Evolutionary conservation across 352 stramenopile species (phyloP).

Genomic region (Pythium aristosporum): DNA sequence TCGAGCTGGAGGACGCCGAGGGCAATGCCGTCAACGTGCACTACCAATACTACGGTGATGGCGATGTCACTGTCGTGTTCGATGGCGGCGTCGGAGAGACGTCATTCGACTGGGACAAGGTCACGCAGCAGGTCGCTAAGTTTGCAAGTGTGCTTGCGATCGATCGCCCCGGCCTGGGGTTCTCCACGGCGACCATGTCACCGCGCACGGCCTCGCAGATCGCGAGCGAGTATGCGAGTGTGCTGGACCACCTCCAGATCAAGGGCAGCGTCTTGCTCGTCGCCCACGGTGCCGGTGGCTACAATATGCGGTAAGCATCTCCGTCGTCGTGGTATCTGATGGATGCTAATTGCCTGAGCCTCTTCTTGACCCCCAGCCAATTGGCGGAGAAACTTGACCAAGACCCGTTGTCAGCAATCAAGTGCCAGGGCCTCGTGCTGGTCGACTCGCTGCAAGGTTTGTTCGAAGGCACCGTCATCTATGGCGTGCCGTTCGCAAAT

Average conservation of each 20-base stretch:
- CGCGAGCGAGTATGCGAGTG: conserved; percentile 54
- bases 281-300: conserved; percentile 67
- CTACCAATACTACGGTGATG: conserved; percentile 42
- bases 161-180: conserved; percentile 72
- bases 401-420: conserved; percentile 15
- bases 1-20: conserved; percentile 44
- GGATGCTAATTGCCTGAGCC: not conserved
- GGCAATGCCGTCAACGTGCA: conserved; percentile 48
- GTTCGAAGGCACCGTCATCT: not conserved
- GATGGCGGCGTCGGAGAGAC: conserved; percentile 81
- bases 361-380: conserved; percentile 25
- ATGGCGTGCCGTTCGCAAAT: no score
- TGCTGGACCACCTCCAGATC: conserved; percentile 60
- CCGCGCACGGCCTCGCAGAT: conserved; percentile 63
- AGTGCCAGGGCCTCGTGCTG: conserved; percentile 66
- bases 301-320: conserved; percentile 65
- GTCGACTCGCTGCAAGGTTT: conserved; percentile 65
- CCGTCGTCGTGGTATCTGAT: not conserved
- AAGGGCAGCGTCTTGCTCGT: conserved; percentile 65
- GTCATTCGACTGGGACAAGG: conserved; percentile 85
- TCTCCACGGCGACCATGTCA: conserved; percentile 44
- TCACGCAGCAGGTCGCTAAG: conserved; percentile 39
- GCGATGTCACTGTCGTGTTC: conserved; percentile 63
- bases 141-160: conserved; percentile 67
- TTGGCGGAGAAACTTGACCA: conserved; percentile 46